Evolutionary conservation across 1,284 basidiomycete genomes (phyloP).

Genomic region (Fomitopsis pinicola): DNA sequence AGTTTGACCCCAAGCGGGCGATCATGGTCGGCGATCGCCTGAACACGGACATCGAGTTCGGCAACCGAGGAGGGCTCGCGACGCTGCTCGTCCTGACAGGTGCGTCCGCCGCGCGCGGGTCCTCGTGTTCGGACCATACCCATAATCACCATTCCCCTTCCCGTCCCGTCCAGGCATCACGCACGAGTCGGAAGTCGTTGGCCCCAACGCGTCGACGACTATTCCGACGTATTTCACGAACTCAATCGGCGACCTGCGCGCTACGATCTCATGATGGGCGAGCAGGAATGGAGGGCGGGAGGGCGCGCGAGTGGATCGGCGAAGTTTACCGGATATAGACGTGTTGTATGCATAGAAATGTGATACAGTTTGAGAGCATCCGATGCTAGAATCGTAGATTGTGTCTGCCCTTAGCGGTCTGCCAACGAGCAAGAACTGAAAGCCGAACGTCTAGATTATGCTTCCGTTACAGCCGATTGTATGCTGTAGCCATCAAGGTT

Average conservation of each 20-base stretch:
- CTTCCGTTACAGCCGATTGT: too few relatives aligned
- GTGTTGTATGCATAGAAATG: slow-evolving; percentile 1
- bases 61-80: slow-evolving; percentile 78
- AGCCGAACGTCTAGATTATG: too few relatives aligned
- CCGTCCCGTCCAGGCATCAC: slow-evolving; percentile 59
- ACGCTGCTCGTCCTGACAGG: slow-evolving; percentile 95
- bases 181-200: slow-evolving; percentile 63
- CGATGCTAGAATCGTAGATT: neutral
- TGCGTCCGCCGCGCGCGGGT: slow-evolving; percentile 22
- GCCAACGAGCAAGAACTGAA: too few relatives aligned
- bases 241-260: slow-evolving; percentile 73
- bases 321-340: neutral
- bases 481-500: too few relatives aligned
- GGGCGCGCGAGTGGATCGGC: neutral
- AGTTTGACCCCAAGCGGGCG: slow-evolving; percentile 81
- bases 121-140: neutral
- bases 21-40: slow-evolving; percentile 96
- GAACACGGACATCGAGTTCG: slow-evolving; percentile 94
- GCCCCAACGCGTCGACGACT: slow-evolving; percentile 63
- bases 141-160: neutral
- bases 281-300: slow-evolving; percentile 4
- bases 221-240: slow-evolving; percentile 80
- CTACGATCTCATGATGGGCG: slow-evolving; percentile 13
- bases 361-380: neutral
- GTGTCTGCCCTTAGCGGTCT: neutral